Base-by-base conservation (phyloP, 2,329 filamentous ascomycete genomes). In the Cytospora chrysosperma region DNA sequence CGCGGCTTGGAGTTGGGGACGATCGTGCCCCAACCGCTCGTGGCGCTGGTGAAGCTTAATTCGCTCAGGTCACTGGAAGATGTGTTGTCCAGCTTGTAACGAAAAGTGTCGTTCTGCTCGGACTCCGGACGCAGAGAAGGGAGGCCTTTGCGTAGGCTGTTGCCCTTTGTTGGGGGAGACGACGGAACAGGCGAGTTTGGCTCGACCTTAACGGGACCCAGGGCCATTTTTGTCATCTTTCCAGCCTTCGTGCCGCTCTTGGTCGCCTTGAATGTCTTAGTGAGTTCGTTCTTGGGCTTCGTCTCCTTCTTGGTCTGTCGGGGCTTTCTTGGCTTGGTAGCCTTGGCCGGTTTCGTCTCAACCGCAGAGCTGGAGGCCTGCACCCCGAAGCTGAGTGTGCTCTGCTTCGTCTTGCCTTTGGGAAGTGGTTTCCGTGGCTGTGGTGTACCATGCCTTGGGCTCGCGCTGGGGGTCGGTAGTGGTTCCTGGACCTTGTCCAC, bases 401-500 rank as follows among this genome's bases (percentile, higher is more conserved):
- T 79, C 69, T 88, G 85, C 70, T 82, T 86, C 53, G 77, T 67
- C 68, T 78, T 82, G 21, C 68, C 62, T 56, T 69, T 74, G 63
- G 68, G 64, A 17, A 67, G 70, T 59, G 71, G 73, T 72, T 78
- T 82, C 64, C 70, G 74, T 37, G 78, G 77, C 19, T 78, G 69
- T 24, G 76, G 71, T 55, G 75, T 75, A 26, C 75, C 75, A 27
- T 79, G 75, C 68, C 77, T 81, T 50, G 85, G 85, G 69, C 84
- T 88, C 24, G 85, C 79, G 56, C 75, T 79, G 8, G 85, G 85
- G 1, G 85, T 88, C 3, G 81, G 82, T 40, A 88, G 86, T 56
- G 80, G 79, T 67, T 79, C 78, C 68, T 81, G 76, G 21, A 76
- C 71, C 28, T 79, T 77, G 55, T 80, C 75, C 32, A 78, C 73